phyloP scores from a whole-genome alignment of 164 flowering plant genomes.

The Annona cherimola region DNA sequence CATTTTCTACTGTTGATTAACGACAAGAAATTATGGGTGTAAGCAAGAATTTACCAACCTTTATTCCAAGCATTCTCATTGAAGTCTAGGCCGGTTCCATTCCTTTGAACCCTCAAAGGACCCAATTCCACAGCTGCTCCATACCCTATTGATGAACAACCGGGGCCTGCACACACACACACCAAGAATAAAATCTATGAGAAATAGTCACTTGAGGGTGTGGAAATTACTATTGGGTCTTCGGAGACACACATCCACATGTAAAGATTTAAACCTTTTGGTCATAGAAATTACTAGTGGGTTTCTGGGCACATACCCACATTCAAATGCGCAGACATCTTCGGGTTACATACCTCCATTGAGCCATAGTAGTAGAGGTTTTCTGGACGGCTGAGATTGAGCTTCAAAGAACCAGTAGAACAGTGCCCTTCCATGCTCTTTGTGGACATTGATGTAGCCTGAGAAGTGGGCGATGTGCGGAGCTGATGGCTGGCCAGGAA shows the following conservation, averaged over 20 bases:
- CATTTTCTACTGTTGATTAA: background rate
- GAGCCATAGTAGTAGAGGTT: slow-evolving; percentile 71
- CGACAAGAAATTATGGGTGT: background rate
- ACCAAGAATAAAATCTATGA: background rate
- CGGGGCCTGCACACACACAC: slow-evolving; percentile 48
- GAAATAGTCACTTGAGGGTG: background rate
- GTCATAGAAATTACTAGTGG: background rate
- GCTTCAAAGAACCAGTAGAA: slow-evolving; percentile 84
- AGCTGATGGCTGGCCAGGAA: slow-evolving; percentile 59
- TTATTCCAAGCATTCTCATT: slow-evolving; percentile 55
- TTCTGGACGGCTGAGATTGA: slow-evolving; percentile 37
- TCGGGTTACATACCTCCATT: slow-evolving; percentile 49
- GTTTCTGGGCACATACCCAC: background rate
- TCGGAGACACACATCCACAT: background rate
- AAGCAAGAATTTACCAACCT: slow-evolving; percentile 25
- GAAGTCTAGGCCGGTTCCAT: slow-evolving; percentile 42
- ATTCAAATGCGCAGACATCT: background rate
- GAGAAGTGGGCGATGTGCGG: slow-evolving; percentile 56
- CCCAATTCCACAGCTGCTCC: slow-evolving; percentile 74
- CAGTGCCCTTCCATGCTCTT: slow-evolving; percentile 63
- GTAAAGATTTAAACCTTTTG: background rate
- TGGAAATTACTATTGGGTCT: background rate
- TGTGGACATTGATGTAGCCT: slow-evolving; percentile 60
- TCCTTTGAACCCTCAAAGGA: slow-evolving; percentile 43
- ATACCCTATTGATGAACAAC: slow-evolving; percentile 78